phyloP scores from a whole-genome alignment of 345 rosid species.

The Pelargonium nanum region DNA sequence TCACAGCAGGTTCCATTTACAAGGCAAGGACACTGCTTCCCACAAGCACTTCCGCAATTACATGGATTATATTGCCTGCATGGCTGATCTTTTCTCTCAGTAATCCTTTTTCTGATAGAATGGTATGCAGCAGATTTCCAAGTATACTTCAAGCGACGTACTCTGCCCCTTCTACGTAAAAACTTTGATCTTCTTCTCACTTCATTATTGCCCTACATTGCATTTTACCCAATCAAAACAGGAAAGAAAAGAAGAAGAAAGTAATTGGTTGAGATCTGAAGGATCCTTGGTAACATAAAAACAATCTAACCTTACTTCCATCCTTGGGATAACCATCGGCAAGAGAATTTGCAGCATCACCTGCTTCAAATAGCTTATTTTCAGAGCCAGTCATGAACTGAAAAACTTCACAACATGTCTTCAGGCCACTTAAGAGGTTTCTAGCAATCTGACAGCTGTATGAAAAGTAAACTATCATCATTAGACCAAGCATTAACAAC shows the following conservation, averaged over 20 bases:
- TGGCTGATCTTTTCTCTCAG: slow-evolving; percentile 96
- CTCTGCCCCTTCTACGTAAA: slow-evolving; percentile 87
- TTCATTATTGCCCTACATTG: slow-evolving; percentile 55
- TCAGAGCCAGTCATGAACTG: slow-evolving; percentile 69
- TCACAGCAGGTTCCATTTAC: slow-evolving; percentile 97
- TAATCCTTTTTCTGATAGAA: slow-evolving; percentile 80
- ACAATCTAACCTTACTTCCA: slow-evolving; percentile 54
- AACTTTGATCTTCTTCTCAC: slow-evolving; percentile 89
- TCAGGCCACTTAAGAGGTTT: slow-evolving; percentile 84
- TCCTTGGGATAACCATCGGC: slow-evolving; percentile 77
- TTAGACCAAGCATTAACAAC: slow-evolving; percentile 6
- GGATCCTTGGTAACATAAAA: background rate
- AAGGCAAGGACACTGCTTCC: slow-evolving; percentile 88
- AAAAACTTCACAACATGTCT: slow-evolving; percentile 85
- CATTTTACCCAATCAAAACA: slow-evolving; percentile 10
- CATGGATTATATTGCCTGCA: slow-evolving; percentile 99
- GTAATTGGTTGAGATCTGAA: background rate
- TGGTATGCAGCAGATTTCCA: slow-evolving; percentile 99
- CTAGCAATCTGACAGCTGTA: slow-evolving; percentile 86
- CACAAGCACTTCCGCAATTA: slow-evolving; percentile 81
- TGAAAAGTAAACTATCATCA: slow-evolving; percentile 10
- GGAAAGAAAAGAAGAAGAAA: background rate
- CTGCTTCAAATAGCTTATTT: slow-evolving; percentile 48
- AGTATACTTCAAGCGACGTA: slow-evolving; percentile 95
- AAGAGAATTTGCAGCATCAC: slow-evolving; percentile 49